Conservation (phyloP, 345 rosid genomes). For the Hypericum perforatum region DNA sequence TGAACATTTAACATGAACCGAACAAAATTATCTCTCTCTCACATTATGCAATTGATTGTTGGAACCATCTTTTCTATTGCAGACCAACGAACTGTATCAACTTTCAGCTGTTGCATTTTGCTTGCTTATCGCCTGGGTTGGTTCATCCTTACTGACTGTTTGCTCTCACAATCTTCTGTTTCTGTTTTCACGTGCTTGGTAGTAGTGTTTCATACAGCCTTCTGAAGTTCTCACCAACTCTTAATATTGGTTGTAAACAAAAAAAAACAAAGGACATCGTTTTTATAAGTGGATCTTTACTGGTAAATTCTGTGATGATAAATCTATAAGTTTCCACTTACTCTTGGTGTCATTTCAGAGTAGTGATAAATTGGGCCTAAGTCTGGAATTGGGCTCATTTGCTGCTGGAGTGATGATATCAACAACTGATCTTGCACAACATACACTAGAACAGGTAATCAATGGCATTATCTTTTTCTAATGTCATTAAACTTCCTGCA, state of each 20-base stretch:
- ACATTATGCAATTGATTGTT: slow-evolving; percentile 2
- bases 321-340: too few relatives aligned
- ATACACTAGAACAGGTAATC: slow-evolving; percentile 83
- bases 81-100: slow-evolving; percentile 98
- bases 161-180: slow-evolving; percentile 12
- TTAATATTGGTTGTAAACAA: too few relatives aligned
- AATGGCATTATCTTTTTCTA: neutral
- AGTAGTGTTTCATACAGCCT: too few relatives aligned
- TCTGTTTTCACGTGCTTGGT: too few relatives aligned
- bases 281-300: too few relatives aligned
- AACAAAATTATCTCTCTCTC: too few relatives aligned
- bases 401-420: slow-evolving; percentile 99
- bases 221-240: too few relatives aligned
- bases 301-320: too few relatives aligned
- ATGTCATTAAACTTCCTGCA: too few relatives aligned
- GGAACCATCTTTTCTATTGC: slow-evolving; percentile 23
- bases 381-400: slow-evolving; percentile 95
- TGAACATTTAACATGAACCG: too few relatives aligned
- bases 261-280: too few relatives aligned
- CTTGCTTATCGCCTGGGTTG: slow-evolving; percentile 96
- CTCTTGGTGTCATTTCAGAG: slow-evolving; percentile 45
- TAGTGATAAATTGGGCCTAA: slow-evolving; percentile 94
- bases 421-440: slow-evolving; percentile 89
- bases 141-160: slow-evolving; percentile 9
- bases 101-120: slow-evolving; percentile 94